These are phyloP conservation scores for Diaporthe citrichinensis DNA, from an alignment of 2,329 filamentous ascomycete genomes.

Conservation along the genomic window DNA sequence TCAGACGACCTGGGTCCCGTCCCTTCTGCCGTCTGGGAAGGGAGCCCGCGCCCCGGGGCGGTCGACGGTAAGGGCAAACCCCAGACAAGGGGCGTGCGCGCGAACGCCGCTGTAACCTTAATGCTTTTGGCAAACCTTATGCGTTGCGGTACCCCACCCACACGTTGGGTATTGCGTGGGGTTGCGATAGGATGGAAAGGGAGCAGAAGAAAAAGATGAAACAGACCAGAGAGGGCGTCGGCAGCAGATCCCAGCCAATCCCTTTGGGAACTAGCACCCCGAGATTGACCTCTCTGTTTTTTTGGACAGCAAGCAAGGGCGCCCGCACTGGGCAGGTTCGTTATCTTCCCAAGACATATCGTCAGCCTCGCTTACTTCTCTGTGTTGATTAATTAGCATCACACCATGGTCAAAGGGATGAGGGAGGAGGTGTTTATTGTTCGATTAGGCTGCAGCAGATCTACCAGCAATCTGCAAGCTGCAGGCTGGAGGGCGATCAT, in stretches of 20 bases:
- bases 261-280: conserved; percentile 21
- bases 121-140: conserved; percentile 25
- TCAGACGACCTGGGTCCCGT: conserved; percentile 18
- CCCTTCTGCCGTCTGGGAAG: conserved; percentile 18
- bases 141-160: conserved; percentile 16
- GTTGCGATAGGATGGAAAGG: conserved; percentile 30
- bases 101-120: conserved; percentile 28
- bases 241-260: conserved; percentile 20
- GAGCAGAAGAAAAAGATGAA: conserved; percentile 32
- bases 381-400: not conserved
- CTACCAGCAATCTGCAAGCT: not conserved
- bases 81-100: conserved; percentile 21
- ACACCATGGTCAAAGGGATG: conserved; percentile 2
- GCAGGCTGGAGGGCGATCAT: not conserved
- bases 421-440: not conserved
- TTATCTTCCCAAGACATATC: not conserved
- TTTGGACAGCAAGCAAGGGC: conserved; percentile 21
- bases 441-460: not conserved
- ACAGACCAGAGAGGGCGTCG: conserved; percentile 25
- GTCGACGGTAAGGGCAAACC: conserved; percentile 18
- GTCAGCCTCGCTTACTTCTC: conserved; percentile 13
- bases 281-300: not conserved
- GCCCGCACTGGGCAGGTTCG: not conserved
- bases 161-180: conserved; percentile 14
- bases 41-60: conserved; percentile 10